A percentile compares a stretch with the other conserved stretches of the same genome.
Evolutionary conservation across 2,329 filamentous ascomycete species (phyloP).

Genomic region (Amphichorda felina): DNA sequence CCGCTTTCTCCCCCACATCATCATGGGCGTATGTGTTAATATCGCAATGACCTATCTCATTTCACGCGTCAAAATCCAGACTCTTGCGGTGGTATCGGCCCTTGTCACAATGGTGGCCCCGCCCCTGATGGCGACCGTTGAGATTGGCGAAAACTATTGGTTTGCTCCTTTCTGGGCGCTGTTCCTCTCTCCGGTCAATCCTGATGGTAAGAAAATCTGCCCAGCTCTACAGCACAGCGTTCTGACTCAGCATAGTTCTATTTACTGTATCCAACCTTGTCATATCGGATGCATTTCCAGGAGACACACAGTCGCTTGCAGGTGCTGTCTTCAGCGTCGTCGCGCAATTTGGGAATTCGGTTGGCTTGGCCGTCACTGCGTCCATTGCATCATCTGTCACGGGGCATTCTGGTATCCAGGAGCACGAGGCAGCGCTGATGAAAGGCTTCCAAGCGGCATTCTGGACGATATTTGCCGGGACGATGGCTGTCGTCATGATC

Average conservation of each 20-base stretch:
- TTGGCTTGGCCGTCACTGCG: conserved; percentile 38
- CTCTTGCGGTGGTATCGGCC: conserved; percentile 24
- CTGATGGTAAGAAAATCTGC: conserved; percentile 16
- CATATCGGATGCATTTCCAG: conserved; percentile 40
- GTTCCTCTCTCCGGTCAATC: conserved; percentile 29
- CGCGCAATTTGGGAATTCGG: conserved; percentile 41
- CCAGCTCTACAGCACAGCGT: no score
- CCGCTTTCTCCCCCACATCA: conserved; percentile 32
- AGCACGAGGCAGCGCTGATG: conserved; percentile 25
- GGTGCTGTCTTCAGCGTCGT: conserved; percentile 49
- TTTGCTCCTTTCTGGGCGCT: conserved; percentile 28
- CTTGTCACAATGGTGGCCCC: conserved; percentile 33
- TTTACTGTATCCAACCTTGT: conserved; percentile 44
- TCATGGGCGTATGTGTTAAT: conserved; percentile 29
- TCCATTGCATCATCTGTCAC: conserved; percentile 34
- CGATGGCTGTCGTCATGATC: conserved; percentile 18
- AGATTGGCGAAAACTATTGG: conserved; percentile 38
- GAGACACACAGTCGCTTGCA: conserved; percentile 41
- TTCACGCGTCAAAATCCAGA: conserved; percentile 22
- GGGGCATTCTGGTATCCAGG: conserved; percentile 16
- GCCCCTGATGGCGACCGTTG: conserved; percentile 40
- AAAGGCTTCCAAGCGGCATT: conserved; percentile 38
- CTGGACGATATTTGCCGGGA: conserved; percentile 37
- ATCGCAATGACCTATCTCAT: conserved; percentile 29
- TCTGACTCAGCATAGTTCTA: no score